phyloP scores from a whole-genome alignment of 2,329 filamentous ascomycete genomes.

The Immersiporthe knoxdaviesiana region DNA sequence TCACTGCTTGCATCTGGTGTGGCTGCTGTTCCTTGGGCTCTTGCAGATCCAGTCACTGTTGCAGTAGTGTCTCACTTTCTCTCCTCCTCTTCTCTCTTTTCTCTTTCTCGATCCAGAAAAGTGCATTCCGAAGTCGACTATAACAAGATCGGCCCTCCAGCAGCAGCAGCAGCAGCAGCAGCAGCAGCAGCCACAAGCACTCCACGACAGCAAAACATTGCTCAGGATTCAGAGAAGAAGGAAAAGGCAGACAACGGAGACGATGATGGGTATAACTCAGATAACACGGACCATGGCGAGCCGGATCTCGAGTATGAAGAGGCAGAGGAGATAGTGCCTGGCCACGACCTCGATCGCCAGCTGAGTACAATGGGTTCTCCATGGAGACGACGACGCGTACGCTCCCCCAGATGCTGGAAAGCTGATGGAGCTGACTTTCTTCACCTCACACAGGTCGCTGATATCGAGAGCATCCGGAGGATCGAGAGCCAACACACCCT shows the following conservation, averaged over 20 bases:
- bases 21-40: background rate
- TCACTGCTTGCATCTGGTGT: background rate
- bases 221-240: background rate
- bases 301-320: constrained; percentile 38
- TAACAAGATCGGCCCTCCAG: constrained; percentile 8
- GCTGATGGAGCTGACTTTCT: constrained; percentile 17
- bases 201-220: background rate
- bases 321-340: constrained; percentile 36
- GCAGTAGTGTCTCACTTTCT: background rate
- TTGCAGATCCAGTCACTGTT: background rate
- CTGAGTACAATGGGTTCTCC: constrained; percentile 33
- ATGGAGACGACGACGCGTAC: background rate
- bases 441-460: constrained; percentile 24
- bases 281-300: constrained; percentile 21
- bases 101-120: background rate
- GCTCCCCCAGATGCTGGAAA: background rate
- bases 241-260: background rate
- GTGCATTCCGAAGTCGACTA: constrained; percentile 13
- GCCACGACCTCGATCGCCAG: constrained; percentile 36
- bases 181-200: too few species aligned
- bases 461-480: constrained; percentile 29
- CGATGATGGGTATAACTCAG: constrained; percentile 11
- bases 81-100: too few species aligned
- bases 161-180: too few species aligned
- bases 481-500: constrained; percentile 33